Evolutionary conservation across 805 yeast species (phyloP).

Genomic region (Pichia deserticola): DNA sequence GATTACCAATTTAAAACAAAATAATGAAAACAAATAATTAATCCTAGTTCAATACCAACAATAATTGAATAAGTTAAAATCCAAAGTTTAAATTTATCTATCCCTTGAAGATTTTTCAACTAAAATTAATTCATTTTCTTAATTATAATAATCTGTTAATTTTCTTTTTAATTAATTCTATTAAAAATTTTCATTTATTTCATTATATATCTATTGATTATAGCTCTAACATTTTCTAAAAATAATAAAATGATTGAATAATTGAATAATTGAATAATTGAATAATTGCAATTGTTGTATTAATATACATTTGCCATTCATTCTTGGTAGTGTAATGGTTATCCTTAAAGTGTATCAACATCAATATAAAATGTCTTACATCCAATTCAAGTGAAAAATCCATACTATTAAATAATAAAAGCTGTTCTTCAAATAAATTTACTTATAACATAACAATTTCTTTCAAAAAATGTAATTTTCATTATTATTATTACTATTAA

Average conservation of each 20-base stretch:
- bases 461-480: constrained; percentile 27
- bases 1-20: constrained; percentile 32
- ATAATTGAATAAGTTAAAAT: constrained; percentile 32
- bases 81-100: constrained; percentile 7
- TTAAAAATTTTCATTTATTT: constrained; percentile 14
- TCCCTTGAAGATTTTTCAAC: constrained; percentile 21
- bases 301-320: constrained; percentile 35
- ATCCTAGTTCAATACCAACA: constrained; percentile 36
- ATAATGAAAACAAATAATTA: constrained; percentile 28
- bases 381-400: constrained; percentile 32
- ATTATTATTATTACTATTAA: no score
- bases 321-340: constrained; percentile 18
- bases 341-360: neutral
- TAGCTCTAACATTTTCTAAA: constrained; percentile 32
- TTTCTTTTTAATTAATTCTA: constrained; percentile 15
- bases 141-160: neutral
- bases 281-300: constrained; percentile 33
- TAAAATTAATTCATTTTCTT: constrained; percentile 20
- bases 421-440: constrained; percentile 25
- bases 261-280: constrained; percentile 31
- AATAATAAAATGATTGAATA: constrained; percentile 28
- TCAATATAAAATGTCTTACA: constrained; percentile 26
- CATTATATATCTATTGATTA: constrained; percentile 28
- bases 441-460: constrained; percentile 20
- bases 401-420: constrained; percentile 31